Base-by-base conservation (phyloP, 495 filamentous ascomycete species). In the Margaritispora aquatica region DNA sequence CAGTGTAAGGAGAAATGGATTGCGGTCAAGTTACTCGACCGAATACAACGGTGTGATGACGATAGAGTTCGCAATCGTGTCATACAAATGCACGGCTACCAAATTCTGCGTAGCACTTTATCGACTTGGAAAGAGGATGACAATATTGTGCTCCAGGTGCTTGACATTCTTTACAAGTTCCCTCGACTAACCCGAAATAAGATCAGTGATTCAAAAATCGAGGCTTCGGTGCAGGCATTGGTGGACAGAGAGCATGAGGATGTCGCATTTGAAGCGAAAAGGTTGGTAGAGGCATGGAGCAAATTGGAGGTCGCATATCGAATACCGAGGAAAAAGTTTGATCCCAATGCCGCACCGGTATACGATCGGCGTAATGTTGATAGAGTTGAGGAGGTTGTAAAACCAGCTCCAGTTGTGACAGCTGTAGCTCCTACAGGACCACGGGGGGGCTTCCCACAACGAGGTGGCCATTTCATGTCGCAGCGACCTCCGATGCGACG, bases 1-100 rank as follows among this genome's bases (percentile, higher is more conserved):
- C 93, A 97, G 71, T 97, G 91, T 78, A 93, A 94, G 73, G 94
- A 99, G 80, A 97, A 97, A 66, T 99, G 95, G 95, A 97, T 99
- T 70, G 89, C 89, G 11, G 91, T 96, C 75, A 97, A 97, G 75
- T 77, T 99, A 55, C 84, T 99, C 17, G 80, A 83, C 36, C 91
- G 94, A 44, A 89, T 99, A 55, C 90, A 96, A 70, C 83, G 81
- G n/a, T 88, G 87, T 70, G 85, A 94, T 51, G 92, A 96, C 60
- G 92, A 97, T 66, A 82, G 85, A 54, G 90, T 96, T 41, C 84
- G 86, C 51, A 90, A 95, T 72, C 85, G 89, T 17, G 90, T 97
- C 29, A 86, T 97, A 57, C 87, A 90, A 68, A 93, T 97, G 88
- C 94, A 97, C 75, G 95, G 92, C 49, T 97, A 99, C 69, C 88